Base-by-base conservation (phyloP, 2,329 filamentous ascomycete genomes). In the Penicillium rolfsii region DNA sequence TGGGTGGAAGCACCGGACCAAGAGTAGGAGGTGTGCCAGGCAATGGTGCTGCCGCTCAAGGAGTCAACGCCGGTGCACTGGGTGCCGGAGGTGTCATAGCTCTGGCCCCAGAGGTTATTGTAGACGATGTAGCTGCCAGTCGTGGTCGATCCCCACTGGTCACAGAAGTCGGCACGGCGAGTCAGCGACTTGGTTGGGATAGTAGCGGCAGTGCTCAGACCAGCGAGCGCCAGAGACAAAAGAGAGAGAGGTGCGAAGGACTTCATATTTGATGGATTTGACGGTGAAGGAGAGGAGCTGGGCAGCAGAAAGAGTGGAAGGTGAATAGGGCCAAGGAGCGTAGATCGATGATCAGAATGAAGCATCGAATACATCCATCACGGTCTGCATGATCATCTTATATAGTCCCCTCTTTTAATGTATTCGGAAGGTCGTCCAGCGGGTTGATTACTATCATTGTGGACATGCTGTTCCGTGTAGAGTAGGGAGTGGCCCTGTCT, bases 51-150 rank as follows among this genome's bases (percentile, higher is more conserved):
- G 53, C 73, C 74, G 52, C 64, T 73, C 46, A 76, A 66, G 11
- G 71, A 73, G 66, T 76, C 72, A 7, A 82, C 64, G 4, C 74
- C 76, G 3, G 79, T 80, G 72, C 80, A 82, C 68, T 82, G 80
- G 41, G 64, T 73, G 58, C 80, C 80, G 46, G 63, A 67, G 28
- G 66, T 62, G 19, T 76, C 77, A 26, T 75, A 59, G 14, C 61
- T 67, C 48, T 74, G 55, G 28, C 81, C 81, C 83, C 83, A 85
- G 64, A 83, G 81, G 73, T 84, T 80, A 69, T 84, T 82, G 74
- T 83, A 84, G 57, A 85, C 66, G 49, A 76, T 83, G 71, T 81
- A 84, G 43, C 71, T 73, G 36, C 77, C 78, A 0, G 74, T 76
- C 1, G 70, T 66, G 14, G 73, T 58, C 5, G 75, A 73, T 41